Base-by-base conservation (phyloP, 177 flowering plant genomes). In the Viscum album region DNA sequence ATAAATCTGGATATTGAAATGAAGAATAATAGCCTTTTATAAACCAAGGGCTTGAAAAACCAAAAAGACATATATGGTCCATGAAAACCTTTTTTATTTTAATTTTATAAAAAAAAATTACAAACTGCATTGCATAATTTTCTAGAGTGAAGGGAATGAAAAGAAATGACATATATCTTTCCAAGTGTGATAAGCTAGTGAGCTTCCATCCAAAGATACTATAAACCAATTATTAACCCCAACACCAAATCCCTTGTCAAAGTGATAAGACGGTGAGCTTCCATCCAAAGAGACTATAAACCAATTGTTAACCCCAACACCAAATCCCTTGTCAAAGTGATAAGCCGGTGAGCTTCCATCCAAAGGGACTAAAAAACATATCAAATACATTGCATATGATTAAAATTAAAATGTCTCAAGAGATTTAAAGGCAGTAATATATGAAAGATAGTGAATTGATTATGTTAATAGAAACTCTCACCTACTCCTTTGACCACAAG, bases 241-340 rank as follows among this genome's bases (percentile, higher is more conserved):
- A 7, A 84, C 36, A 24, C 88, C 89, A 73, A 77, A 83, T 37
- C 96, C 96, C 68, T 66, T 78, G 50, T 80, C 81, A 23, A 82
- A 67, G 66, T 86, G 88, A 70, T 88, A 89, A 63, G 90, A 92
- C 28, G 92, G 89, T 10, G 92, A 85, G 47, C 88, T 89, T 35
- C 98, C 98, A 76, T 93, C 97, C 84, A 93, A 83, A 72, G 97
- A 93, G 70, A 93, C 98, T 93, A 87, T 79, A 81, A n/a, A n/a
- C n/a, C 96, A 88, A 68, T 82, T 88, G 61, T 86, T 80, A 35
- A 83, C 66, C 30, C 96, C 96, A 5, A 85, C 34, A 24, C 88
- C 89, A 74, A 75, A 83, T 36, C 96, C 96, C 69, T 66, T 78
- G 56, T 80, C 82, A 21, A 82, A 66, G 64, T 86, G 88, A 71